Conservation (phyloP, 805 yeast genomes). For the Pichia exigua region DNA sequence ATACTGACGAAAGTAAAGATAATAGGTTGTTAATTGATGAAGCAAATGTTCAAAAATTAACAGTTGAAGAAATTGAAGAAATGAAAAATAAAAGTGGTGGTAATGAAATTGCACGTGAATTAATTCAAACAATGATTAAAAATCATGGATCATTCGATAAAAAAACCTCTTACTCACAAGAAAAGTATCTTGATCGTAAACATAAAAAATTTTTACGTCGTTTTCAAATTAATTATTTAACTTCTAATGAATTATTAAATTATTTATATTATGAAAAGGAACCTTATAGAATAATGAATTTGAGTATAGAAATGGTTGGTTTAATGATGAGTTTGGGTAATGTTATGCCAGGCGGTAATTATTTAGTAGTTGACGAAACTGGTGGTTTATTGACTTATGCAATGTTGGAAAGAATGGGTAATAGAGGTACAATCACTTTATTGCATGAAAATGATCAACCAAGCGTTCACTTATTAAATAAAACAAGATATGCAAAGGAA, state of each 20-base stretch:
- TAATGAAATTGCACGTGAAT: conserved; percentile 58
- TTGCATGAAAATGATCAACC: conserved; percentile 93
- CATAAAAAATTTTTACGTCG: conserved; percentile 84
- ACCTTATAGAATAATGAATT: conserved; percentile 58
- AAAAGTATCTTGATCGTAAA: conserved; percentile 83
- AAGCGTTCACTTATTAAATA: conserved; percentile 61
- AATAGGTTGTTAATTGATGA: conserved; percentile 61
- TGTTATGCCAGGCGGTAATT: conserved; percentile 82
- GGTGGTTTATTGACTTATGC: conserved; percentile 85
- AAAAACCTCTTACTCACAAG: conserved; percentile 85
- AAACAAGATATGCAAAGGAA: conserved; percentile 54
- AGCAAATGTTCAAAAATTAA: conserved; percentile 67
- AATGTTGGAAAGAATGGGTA: conserved; percentile 85
- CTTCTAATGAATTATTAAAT: conserved; percentile 62
- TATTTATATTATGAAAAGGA: conserved; percentile 69
- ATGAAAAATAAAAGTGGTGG: conserved; percentile 67
- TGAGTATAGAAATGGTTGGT: conserved; percentile 82
- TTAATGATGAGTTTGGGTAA: conserved; percentile 71
- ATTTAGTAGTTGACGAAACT: conserved; percentile 87
- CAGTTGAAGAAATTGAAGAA: conserved; percentile 74
- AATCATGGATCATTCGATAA: conserved; percentile 82
- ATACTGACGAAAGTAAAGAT: conserved; percentile 24
- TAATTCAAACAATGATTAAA: conserved; percentile 74
- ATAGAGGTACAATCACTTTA: conserved; percentile 58
- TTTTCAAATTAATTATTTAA: conserved; percentile 73